A percentile compares a stretch with the other conserved stretches of the same genome.
Evolutionary conservation across 805 yeast genomes (phyloP).

Genomic region (Kockiozyma suomiensis): DNA sequence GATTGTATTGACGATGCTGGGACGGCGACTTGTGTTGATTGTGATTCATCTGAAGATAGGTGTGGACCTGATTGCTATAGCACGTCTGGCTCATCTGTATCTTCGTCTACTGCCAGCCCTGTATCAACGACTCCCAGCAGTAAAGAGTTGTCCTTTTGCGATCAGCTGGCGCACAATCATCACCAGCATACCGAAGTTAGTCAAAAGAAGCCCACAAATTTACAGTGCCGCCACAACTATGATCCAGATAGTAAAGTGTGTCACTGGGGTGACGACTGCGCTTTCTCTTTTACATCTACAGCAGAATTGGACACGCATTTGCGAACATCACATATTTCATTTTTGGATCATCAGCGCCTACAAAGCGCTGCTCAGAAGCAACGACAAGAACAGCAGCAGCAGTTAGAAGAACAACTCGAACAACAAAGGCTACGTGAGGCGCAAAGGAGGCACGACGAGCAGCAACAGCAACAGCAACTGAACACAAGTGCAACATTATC

Average conservation of each 20-base stretch:
- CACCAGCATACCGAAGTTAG: not conserved
- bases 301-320: slow-evolving; percentile 31
- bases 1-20: not conserved
- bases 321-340: slow-evolving; percentile 26
- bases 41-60: not conserved
- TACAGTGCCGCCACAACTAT: slow-evolving; percentile 2
- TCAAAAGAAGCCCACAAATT: not conserved
- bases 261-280: slow-evolving; percentile 35
- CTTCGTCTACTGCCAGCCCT: slow-evolving; percentile 9
- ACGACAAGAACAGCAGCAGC: slow-evolving; percentile 12
- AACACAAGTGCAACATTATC: not conserved
- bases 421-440: slow-evolving; percentile 16
- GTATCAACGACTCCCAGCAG: not conserved
- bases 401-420: slow-evolving; percentile 11
- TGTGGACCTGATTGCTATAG: slow-evolving; percentile 10
- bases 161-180: not conserved
- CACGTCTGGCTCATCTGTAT: slow-evolving; percentile 1
- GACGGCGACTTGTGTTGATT: not conserved
- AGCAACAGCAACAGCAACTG: slow-evolving; percentile 1
- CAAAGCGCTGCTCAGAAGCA: not conserved
- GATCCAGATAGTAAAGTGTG: slow-evolving; percentile 19
- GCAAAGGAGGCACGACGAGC: not conserved
- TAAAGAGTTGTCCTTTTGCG: not conserved
- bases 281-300: slow-evolving; percentile 31
- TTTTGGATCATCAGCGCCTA: slow-evolving; percentile 17